Base-by-base conservation (phyloP, 2,329 filamentous ascomycete genomes). In the Aspergillus sp. region DNA sequence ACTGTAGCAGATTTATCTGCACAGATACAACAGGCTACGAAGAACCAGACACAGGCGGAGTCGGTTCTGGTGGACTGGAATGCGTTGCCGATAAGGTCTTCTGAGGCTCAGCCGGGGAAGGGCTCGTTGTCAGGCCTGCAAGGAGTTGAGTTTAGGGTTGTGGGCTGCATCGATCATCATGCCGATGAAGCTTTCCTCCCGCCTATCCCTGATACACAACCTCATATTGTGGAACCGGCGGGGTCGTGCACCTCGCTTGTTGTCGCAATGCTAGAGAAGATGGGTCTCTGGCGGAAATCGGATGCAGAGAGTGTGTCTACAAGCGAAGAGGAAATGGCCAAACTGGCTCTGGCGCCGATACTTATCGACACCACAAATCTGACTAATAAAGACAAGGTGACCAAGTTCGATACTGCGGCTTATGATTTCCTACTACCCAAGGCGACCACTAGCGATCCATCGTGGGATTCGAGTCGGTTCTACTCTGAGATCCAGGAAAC, bases 161-260 rank as follows among this genome's bases (percentile, higher is more conserved):
- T 79, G 3, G 85, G 83, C 4, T 84, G 83, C 50, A 84, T 89
- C 58, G 87, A 89, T 69, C 87, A 89, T 69, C 87, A 89, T 66
- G 81, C 83, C 4, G 85, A 89, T 58, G 87, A 89, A 68, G 63
- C 76, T 15, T 82, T 79, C 58, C 79, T 88, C 3, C 79, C 83
- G 0, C 43, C 71, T 11, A 71, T 73, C 23, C 80, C 81, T 0
- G 70, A 65, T 0, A 71, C 72, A 3, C 77, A 83, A 43, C 85
- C 84, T 8, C 77, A 82, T 28, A 74, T 86, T 23, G 82, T 89
- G 43, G 76, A 80, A 50, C 84, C 83, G 23, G 79, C 79, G 13
- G 87, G 86, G 2, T 88, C 85, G 63, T 89, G 87, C 71, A 82
- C 81, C 8, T 87, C 85, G 31, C 77, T 88, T 3, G 77, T 89